Conservation (phyloP, 2,329 filamentous ascomycete species). For the Simplicillium aogashimaense region DNA sequence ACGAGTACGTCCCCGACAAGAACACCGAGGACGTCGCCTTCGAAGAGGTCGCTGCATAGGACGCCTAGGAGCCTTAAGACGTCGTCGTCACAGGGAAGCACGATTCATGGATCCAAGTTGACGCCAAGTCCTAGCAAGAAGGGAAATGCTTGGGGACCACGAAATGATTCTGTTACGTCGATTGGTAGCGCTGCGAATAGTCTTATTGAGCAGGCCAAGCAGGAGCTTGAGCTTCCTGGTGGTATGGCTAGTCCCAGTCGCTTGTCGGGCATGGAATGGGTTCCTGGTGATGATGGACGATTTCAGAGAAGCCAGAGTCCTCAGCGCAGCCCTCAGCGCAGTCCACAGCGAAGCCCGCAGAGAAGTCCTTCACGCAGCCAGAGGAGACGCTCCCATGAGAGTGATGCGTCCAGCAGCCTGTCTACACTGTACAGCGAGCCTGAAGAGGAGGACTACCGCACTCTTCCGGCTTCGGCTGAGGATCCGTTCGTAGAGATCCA, state of each 20-base stretch:
- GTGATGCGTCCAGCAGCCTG: conserved; percentile 39
- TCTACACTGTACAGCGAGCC: conserved; percentile 47
- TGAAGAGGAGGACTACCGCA: conserved; percentile 18
- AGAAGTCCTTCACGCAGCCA: conserved; percentile 1
- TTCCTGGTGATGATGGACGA: conserved; percentile 6
- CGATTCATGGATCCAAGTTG: conserved; percentile 9
- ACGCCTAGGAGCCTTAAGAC: conserved; percentile 20
- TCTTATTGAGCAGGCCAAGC: conserved; percentile 24
- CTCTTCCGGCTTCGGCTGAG: background rate
- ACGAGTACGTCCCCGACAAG: conserved; percentile 19
- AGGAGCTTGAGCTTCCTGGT: conserved; percentile 22
- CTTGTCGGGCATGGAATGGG: conserved; percentile 16
- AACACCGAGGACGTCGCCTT: conserved; percentile 17
- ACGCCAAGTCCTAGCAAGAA: background rate
- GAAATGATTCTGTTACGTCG: conserved; percentile 23
- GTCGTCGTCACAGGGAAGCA: conserved; percentile 1
- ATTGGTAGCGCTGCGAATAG: conserved; percentile 28
- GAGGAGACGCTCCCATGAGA: conserved; percentile 24
- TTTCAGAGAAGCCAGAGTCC: conserved; percentile 4
- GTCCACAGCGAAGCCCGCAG: conserved; percentile 1
- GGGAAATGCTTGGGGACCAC: conserved; percentile 5
- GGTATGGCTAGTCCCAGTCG: conserved; percentile 35
- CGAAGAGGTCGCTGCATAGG: conserved; percentile 13
- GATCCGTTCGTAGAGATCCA: conserved; percentile 22
- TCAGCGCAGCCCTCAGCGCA: conserved; percentile 1